Evolutionary conservation across 352 stramenopile species (phyloP), one percentile per base, ranked within the genome.

Genomic region (Phytophthora pistaciae): DNA sequence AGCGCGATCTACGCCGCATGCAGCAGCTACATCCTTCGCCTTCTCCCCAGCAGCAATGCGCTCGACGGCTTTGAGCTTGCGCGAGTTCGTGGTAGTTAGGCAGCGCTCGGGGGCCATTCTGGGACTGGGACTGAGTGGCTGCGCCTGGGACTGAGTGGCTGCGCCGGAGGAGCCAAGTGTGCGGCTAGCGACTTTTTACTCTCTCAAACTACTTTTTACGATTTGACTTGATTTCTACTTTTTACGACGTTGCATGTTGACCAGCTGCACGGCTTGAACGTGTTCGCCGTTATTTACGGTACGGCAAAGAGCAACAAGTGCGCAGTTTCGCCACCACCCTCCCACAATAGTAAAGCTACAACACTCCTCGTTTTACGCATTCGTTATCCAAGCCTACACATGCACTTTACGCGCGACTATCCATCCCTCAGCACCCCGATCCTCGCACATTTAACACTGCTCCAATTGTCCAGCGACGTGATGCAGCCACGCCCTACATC

Each of bases 401-500:
- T 42, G 36, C 18, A 42, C 36, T 11, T 3, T 42, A 42, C 11
- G 11, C 16, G 11, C 11, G 11, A 18, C 11, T 42, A 42, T 18
- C 36, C 11, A 42, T 42, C 11, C 33, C 36, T 42, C 11, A 5
- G 36, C 36, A 1, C 13, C 2, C 33, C 9, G 13, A 13, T 40
- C 33, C 33, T 40, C 11, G 36, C 36, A n/a, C 14, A 8, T 44
- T 44, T 44, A 42, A 5, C 36, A 42, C 11, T 14, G 36, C 14
- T 10, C 8, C 11, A 8, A 40, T 11, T 40, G 33, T 14, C 33
- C 36, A 40, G 36, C 13, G 13, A 18, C 6, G 16, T 21, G 18
- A 21, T 23, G 16, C 18, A 49, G 16, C 42, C 42, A 21, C 18
- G n/a, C 42, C 8, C 44, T 66, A 72, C 62, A 75, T 73, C 58